A percentile compares a stretch with the other conserved stretches of the same genome.
Conservation (phyloP, 1,139 yeast species). For the Saccharomyces hybrid region DNA sequence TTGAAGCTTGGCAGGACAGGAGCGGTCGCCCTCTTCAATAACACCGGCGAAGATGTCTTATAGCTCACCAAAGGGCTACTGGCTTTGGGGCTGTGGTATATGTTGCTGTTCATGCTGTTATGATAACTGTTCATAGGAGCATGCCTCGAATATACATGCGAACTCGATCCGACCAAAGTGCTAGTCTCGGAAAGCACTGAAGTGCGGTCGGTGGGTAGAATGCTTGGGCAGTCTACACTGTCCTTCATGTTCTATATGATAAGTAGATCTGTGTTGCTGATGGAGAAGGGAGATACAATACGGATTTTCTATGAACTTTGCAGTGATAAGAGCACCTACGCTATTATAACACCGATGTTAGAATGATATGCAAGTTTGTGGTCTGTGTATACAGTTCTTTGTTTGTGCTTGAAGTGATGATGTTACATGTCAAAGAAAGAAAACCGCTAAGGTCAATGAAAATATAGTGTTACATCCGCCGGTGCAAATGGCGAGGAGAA, state of each 20-base stretch:
- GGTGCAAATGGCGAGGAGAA: not conserved
- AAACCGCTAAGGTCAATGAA: not conserved
- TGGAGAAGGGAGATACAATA: not conserved
- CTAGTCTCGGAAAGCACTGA: not conserved
- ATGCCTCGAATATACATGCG: not conserved
- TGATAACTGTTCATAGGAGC: not conserved
- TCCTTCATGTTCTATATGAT: not conserved
- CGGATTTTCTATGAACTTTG: not conserved
- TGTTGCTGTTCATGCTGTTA: not conserved
- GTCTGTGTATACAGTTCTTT: not conserved
- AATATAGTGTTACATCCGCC: not conserved
- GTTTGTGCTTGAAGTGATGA: not conserved
- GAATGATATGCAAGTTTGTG: not conserved
- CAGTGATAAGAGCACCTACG: not conserved
- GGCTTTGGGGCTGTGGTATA: not conserved
- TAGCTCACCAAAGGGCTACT: not conserved
- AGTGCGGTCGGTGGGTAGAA: not conserved
- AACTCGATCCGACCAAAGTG: not conserved
- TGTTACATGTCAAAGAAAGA: not conserved
- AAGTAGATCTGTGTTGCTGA: not conserved
- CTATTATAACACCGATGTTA: not conserved
- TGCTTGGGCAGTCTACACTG: not conserved
- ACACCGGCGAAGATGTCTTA: not conserved
- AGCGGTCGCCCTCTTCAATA: not conserved
- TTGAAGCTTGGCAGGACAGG: slow-evolving; percentile 14